Evolutionary conservation across 352 stramenopile genomes (phyloP), one percentile per base, ranked within the genome.

Genomic region (Lagenidium giganteum): DNA sequence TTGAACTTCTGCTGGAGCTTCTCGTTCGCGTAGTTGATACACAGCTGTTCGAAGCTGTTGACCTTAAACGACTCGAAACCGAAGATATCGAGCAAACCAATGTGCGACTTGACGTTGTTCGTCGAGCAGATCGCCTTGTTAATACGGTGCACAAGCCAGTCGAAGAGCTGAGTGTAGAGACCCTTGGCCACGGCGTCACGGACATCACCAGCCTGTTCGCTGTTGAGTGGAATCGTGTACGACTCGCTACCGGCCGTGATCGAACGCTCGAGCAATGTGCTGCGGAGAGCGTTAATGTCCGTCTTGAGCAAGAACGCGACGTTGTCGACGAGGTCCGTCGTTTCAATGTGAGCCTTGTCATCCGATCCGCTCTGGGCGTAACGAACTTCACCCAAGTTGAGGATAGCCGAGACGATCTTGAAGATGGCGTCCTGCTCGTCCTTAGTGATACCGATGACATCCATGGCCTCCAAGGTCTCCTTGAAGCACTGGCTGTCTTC

Each of bases 341-440:
- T 80, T 23, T 56, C 67, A 7, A 90, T 70, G 43, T 67, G 59
- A 23, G 54, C 57, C 41, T 78, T 85, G 31, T 87, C 77, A 28
- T 73, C 57, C 16, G 60, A 55, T 24, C 42, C 23, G 23, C 23
- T 22, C 23, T 70, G 76, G 17, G 67, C 72, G 57, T 98, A 99
- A 34, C 84, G 75, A 20, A 98, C 82, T 52, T 99, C 95, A 29
- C 96, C 96, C 0, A 99, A 64, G 70, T 99, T 96, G 47, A 99
- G 61, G 41, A 99, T 88, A n/a, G 91, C 95, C 2, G 95, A 93
- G 31, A 99, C 79, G 26, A 98, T 93, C 32, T 87, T 76, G 36
- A 98, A 95, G 27, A 98, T 95, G 3, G 68, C 82, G 45, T 97
- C 87, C 37, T 96, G 88, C 34, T 83, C 68, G 11, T 95, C 85